Percentiles rank a stretch among this genome's conserved stretches.
Evolutionary conservation across 345 rosid species (phyloP).

Genomic region (Acer campestre): DNA sequence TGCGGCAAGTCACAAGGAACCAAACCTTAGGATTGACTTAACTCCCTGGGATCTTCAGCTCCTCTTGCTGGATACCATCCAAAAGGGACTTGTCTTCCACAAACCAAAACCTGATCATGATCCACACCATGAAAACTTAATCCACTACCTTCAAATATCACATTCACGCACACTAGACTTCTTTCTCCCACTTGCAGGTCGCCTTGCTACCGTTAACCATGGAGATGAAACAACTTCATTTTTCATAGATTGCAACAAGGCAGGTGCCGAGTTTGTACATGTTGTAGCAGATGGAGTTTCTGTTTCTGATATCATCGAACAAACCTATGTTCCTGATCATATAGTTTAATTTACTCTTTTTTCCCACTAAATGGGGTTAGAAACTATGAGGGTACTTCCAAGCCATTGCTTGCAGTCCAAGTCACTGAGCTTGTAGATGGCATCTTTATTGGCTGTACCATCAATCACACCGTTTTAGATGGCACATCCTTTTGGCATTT

Average conservation of each 20-base stretch:
- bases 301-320: slow-evolving; percentile 23
- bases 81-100: slow-evolving; percentile 32
- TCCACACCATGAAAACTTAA: background rate
- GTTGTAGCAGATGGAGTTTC: slow-evolving; percentile 29
- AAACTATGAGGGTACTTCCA: slow-evolving; percentile 33
- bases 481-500: slow-evolving; percentile 49
- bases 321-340: slow-evolving; percentile 30
- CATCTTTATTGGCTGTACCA: slow-evolving; percentile 41
- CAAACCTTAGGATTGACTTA: slow-evolving; percentile 15
- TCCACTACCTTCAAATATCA: slow-evolving; percentile 21
- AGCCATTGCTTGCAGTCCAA: slow-evolving; percentile 49
- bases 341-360: slow-evolving; percentile 32
- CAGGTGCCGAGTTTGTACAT: slow-evolving; percentile 36
- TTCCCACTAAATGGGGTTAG: slow-evolving; percentile 42
- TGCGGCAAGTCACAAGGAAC: slow-evolving; percentile 1
- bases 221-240: slow-evolving; percentile 14
- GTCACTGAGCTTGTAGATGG: slow-evolving; percentile 50
- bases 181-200: slow-evolving; percentile 31
- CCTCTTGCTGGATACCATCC: slow-evolving; percentile 4
- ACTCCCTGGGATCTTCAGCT: slow-evolving; percentile 40
- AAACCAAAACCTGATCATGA: slow-evolving; percentile 15
- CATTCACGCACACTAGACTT: slow-evolving; percentile 23
- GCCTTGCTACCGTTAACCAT: slow-evolving; percentile 22
- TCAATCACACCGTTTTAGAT: slow-evolving; percentile 40
- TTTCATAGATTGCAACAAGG: slow-evolving; percentile 32